Conservation (phyloP, 805 yeast genomes). For the Cyberlindnera maritima region DNA sequence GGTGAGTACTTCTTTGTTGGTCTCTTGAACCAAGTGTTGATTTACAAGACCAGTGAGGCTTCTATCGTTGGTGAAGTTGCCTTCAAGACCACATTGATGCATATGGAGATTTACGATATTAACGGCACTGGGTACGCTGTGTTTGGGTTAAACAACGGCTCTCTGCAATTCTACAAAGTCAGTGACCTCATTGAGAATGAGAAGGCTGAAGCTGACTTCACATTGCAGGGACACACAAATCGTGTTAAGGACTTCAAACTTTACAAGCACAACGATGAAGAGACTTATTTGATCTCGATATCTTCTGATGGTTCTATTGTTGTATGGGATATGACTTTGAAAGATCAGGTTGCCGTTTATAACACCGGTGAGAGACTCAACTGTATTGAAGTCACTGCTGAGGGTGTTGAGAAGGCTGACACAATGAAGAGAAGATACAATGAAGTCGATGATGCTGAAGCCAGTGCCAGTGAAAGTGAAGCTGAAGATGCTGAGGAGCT, state of each 20-base stretch:
- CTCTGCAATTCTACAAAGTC: slow-evolving; percentile 54
- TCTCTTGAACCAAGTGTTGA: slow-evolving; percentile 56
- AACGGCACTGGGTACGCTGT: slow-evolving; percentile 55
- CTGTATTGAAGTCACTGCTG: slow-evolving; percentile 77
- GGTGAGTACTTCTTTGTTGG: slow-evolving; percentile 82
- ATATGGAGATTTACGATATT: slow-evolving; percentile 49
- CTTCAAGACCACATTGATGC: slow-evolving; percentile 62
- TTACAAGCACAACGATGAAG: slow-evolving; percentile 36
- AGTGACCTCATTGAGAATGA: slow-evolving; percentile 33
- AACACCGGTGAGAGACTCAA: slow-evolving; percentile 88
- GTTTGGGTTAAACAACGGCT: slow-evolving; percentile 71
- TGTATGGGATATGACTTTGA: slow-evolving; percentile 71
- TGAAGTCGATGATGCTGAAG: slow-evolving; percentile 32
- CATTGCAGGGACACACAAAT: slow-evolving; percentile 75
- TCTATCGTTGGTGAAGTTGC: slow-evolving; percentile 52
- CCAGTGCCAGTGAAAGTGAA: slow-evolving; percentile 64
- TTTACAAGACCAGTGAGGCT: slow-evolving; percentile 65
- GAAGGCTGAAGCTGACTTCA: slow-evolving; percentile 46
- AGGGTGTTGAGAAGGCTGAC: slow-evolving; percentile 67
- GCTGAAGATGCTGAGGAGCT: slow-evolving; percentile 71
- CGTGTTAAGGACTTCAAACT: slow-evolving; percentile 79
- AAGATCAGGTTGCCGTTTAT: slow-evolving; percentile 87
- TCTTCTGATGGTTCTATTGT: slow-evolving; percentile 94
- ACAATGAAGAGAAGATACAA: slow-evolving; percentile 61
- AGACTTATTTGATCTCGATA: slow-evolving; percentile 66